Evolutionary conservation across 441 rosid species (phyloP).

Genomic region (Adansonia madagascariensis): DNA sequence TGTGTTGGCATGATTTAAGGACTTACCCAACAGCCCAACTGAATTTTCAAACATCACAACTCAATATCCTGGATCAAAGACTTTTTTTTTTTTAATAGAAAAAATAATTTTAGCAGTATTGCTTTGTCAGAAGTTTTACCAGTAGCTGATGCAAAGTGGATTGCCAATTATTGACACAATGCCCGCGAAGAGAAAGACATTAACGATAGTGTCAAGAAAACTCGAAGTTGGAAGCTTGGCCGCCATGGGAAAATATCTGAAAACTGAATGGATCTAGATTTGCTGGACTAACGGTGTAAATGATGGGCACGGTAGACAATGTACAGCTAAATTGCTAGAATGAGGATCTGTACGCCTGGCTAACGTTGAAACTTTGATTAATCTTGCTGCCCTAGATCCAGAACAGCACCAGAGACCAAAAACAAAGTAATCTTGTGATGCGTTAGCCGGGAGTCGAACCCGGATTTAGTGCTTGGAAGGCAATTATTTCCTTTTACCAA

Average conservation of each 20-base stretch:
- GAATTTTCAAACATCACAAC: background rate
- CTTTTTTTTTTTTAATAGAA: background rate
- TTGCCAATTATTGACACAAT: slow-evolving; percentile 70
- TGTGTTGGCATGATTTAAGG: background rate
- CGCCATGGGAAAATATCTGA: slow-evolving; percentile 41
- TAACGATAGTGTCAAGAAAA: slow-evolving; percentile 44
- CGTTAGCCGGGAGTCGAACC: slow-evolving; percentile 81
- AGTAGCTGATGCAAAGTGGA: slow-evolving; percentile 72
- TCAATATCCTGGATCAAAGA: background rate
- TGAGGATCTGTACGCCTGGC: slow-evolving; percentile 78
- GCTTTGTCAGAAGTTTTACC: slow-evolving; percentile 44
- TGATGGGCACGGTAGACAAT: slow-evolving; percentile 54
- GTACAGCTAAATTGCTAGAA: slow-evolving; percentile 65
- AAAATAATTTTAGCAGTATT: too few relatives aligned
- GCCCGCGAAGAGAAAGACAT: slow-evolving; percentile 61
- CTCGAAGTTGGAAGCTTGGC: slow-evolving; percentile 52
- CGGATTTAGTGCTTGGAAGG: slow-evolving; percentile 84
- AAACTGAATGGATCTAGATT: slow-evolving; percentile 52
- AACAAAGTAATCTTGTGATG: slow-evolving; percentile 21
- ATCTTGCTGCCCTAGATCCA: slow-evolving; percentile 94
- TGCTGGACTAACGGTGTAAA: slow-evolving; percentile 61
- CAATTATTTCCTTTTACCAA: slow-evolving; percentile 36
- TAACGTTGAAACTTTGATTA: slow-evolving; percentile 72
- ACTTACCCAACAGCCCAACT: background rate
- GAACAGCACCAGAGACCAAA: background rate